A percentile compares a stretch with the other conserved stretches of the same genome.
Evolutionary conservation across 345 rosid species (phyloP).

Genomic region (Xanthoceras sorbifolium): DNA sequence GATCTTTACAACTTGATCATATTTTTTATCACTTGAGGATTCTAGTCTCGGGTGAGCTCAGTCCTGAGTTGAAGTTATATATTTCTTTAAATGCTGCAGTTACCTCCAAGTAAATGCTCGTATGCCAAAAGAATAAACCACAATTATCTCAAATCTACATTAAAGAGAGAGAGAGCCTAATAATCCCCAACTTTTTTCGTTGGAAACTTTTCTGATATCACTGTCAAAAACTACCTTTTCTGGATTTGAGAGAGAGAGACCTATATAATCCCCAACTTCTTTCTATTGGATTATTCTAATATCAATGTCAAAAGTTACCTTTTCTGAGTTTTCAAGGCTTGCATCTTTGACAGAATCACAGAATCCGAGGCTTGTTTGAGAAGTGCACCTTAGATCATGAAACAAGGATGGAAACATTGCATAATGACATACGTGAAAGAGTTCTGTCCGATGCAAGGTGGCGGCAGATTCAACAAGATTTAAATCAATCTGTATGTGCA

Average conservation of each 20-base stretch:
- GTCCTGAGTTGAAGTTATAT: conserved; percentile 13
- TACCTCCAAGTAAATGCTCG: not conserved
- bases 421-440: conserved; percentile 65
- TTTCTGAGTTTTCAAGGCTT: conserved; percentile 26
- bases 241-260: conserved; percentile 12
- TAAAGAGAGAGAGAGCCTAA: not conserved
- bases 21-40: conserved; percentile 8
- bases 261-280: no score
- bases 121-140: not conserved
- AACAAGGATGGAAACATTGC: conserved; percentile 80
- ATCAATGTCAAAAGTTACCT: conserved; percentile 13
- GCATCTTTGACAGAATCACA: conserved; percentile 64
- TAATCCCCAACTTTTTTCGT: not conserved
- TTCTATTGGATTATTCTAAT: conserved; percentile 6
- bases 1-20: not conserved
- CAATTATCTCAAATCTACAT: not conserved
- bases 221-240: conserved; percentile 18
- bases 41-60: conserved; percentile 17
- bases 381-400: conserved; percentile 93
- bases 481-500: conserved; percentile 60
- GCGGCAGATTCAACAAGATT: conserved; percentile 85
- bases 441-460: conserved; percentile 88
- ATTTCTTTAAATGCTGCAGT: conserved; percentile 4
- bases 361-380: conserved; percentile 95
- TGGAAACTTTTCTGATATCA: conserved; percentile 11